A percentile compares a stretch with the other conserved stretches of the same genome.
Evolutionary conservation across 1,139 yeast species (phyloP).

Genomic region (Arxiozyma bovina): DNA sequence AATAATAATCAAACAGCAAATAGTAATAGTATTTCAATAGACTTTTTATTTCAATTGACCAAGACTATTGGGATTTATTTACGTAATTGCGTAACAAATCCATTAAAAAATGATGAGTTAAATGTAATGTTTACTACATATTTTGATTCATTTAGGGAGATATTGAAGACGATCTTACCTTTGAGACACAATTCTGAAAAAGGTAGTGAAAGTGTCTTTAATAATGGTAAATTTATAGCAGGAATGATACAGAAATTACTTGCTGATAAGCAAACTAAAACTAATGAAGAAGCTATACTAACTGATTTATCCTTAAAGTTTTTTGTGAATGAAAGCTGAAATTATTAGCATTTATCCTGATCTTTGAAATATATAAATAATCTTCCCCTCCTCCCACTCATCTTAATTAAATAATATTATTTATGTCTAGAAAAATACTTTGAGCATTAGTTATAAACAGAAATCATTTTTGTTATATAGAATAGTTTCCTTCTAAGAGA

Average conservation of each 20-base stretch:
- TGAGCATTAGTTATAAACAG: neutral
- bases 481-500: neutral
- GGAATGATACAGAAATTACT: constrained; percentile 17
- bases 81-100: constrained; percentile 8
- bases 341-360: too few relatives aligned
- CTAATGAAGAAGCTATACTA: constrained; percentile 11
- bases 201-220: constrained; percentile 21
- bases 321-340: neutral
- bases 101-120: neutral
- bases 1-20: neutral
- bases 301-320: neutral
- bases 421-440: neutral
- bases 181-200: constrained; percentile 15
- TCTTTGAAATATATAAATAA: too few relatives aligned
- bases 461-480: neutral
- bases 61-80: constrained; percentile 28
- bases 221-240: constrained; percentile 27
- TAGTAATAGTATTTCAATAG: constrained; percentile 10
- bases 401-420: neutral
- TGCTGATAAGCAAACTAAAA: constrained; percentile 1
- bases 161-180: constrained; percentile 14
- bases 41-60: constrained; percentile 23
- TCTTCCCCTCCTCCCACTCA: neutral
- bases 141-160: constrained; percentile 5
- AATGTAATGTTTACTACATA: constrained; percentile 9